Evolutionary conservation across 306 rosid species (phyloP), one percentile per base, ranked within the genome.

Genomic region (Pachyrhizus erosus): DNA sequence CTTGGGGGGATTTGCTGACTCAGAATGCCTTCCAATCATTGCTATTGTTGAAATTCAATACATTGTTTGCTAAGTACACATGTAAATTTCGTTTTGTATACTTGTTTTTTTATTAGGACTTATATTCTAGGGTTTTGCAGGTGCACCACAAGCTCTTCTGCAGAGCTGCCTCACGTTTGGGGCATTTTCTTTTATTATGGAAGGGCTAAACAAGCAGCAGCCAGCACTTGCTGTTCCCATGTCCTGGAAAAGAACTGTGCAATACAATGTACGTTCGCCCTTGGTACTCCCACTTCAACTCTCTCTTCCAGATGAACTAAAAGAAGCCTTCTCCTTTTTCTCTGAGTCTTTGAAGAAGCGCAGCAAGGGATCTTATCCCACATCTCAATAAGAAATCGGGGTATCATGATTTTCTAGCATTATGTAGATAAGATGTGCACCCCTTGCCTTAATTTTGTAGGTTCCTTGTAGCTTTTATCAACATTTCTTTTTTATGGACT

Each of bases 81-180:
- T 77, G 51, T 26, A 55, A 84, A 37, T 73, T 76, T 62, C 40
- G 58, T 42, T 58, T 52, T 77, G 37, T 78, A 58, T 40, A 5
- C 82, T 78, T 24, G 46, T 29, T 54, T 74, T 66, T 80, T 76
- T 75, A 45, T 57, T 18, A 37, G 4, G 74, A 49, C 78, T 82
- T 51, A 79, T 34, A 23, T 11, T 43, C 21, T 40, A 70, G 9
- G 46, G 73, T 80, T 76, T n/a, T 87, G 46, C 88, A 96, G 99
- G 99, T 46, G 93, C 98, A 71, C 99, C 99, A 23, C 99, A 93
- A 82, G 92, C 97, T 75, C 98, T 93, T 80, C 80, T 96, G 70
- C 99, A 93, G 91, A 91, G 96, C 81, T 96, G 99, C 48, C 74
- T 96, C 64, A 96, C 98, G 39, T 96, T 96, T 83, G 98, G 99